Base-by-base conservation (phyloP, 768 basidiomycete genomes). In the Rhizopogon rudus region DNA sequence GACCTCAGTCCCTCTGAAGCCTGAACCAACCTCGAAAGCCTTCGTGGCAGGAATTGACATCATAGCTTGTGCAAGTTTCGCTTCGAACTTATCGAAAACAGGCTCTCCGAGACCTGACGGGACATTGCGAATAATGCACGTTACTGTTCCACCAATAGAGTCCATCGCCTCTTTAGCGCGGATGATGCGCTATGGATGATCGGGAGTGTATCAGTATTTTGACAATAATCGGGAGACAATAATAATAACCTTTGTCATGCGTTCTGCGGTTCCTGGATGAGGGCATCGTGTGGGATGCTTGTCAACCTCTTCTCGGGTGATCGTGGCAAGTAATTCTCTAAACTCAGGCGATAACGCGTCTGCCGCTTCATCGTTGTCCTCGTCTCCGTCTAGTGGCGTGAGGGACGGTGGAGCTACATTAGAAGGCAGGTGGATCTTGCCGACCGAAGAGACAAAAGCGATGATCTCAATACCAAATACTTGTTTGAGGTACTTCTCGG, bases 31-130 rank as follows among this genome's bases (percentile, higher is more conserved):
- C 74, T 99, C 97, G 71, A 99, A 98, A 6, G 86, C 93, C 67
- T 99, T 99, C 53, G 97, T 98, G 16, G 97, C 96, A 28, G 97
- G 97, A 66, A 99, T 97, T 53, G 94, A 97, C 51, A 99, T 82
- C 96, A 99, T 98, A 7, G 97, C 97, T 68, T 98, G 97, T 12
- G 83, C 96, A 57, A 99, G 86, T 59, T 82, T 82, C 17, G 97
- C 97, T 72, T 97, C 96, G 70, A 98, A 88, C 73, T 98, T 98
- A 81, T 99, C 95, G 71, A 99, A 98, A 50, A 92, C 89, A 52
- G 97, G 97, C 71, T 98, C 97, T 49, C 97, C 97, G 29, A 98
- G 83, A 7, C 97, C 97, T 17, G 87, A 74, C 44, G 97, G 97
- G 2, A 88, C 84, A 54, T 87, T 85, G 43, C 96, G 89, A 62